Conservation (phyloP, 1,284 basidiomycete genomes). For the Apiotrichum veenhuisii region DNA sequence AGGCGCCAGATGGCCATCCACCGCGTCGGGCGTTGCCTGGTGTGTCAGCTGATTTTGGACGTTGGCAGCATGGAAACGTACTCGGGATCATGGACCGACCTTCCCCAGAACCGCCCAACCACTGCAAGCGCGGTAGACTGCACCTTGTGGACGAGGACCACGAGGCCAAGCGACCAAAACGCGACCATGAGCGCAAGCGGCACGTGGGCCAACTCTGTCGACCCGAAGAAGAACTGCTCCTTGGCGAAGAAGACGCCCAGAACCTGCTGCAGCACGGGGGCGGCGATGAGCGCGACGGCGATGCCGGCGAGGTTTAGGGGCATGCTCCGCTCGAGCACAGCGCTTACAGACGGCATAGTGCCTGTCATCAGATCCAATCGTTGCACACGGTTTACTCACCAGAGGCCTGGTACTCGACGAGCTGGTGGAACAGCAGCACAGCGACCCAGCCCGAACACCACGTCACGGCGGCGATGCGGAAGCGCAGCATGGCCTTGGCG, state of each 20-base stretch:
- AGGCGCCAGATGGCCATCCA: neutral
- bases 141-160: neutral
- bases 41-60: too few species aligned
- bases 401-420: slow-evolving; percentile 1
- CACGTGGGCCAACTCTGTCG: slow-evolving; percentile 3
- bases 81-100: neutral
- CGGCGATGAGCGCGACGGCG: neutral
- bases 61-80: neutral
- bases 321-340: neutral
- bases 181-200: slow-evolving; percentile 52
- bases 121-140: neutral
- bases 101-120: neutral
- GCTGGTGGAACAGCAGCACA: slow-evolving; percentile 54
- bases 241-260: neutral
- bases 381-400: neutral
- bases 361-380: neutral
- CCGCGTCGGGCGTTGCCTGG: too few species aligned
- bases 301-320: too few species aligned
- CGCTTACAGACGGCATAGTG: neutral
- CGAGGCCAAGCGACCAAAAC: slow-evolving; percentile 42
- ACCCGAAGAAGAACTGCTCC: slow-evolving; percentile 6
- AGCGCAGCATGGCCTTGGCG: slow-evolving; percentile 67
- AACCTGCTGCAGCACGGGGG: neutral
- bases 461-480: slow-evolving; percentile 62
- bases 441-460: slow-evolving; percentile 68